Conservation (phyloP, 495 filamentous ascomycete species). For the Alectoria sarmentosa region DNA sequence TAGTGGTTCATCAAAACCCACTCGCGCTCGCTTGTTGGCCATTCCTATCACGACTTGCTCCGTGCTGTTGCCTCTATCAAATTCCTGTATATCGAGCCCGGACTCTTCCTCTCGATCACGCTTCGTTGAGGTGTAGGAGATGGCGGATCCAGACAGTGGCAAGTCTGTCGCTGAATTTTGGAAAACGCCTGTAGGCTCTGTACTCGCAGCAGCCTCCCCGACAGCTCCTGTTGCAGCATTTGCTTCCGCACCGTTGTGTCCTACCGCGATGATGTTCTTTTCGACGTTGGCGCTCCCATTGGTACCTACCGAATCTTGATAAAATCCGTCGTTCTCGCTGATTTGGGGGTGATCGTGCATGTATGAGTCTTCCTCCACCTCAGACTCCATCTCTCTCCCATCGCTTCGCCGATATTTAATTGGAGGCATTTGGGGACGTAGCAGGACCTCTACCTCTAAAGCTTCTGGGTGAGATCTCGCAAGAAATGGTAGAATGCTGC, state of each 20-base stretch:
- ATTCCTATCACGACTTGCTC: not conserved
- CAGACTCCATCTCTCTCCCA: not conserved
- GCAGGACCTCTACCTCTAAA: conserved; percentile 60
- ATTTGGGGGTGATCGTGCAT: not conserved
- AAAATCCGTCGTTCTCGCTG: not conserved
- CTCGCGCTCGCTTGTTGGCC: not conserved
- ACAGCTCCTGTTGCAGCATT: not conserved
- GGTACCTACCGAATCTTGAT: not conserved
- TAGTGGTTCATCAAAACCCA: not conserved
- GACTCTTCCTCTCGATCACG: conserved; percentile 1
- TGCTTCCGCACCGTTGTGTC: not conserved
- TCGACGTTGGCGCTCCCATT: not conserved
- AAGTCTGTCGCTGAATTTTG: not conserved
- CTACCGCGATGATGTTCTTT: not conserved
- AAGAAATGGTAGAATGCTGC: conserved; percentile 73
- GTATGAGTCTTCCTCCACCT: not conserved
- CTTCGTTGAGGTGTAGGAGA: not conserved
- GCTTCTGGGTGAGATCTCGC: conserved; percentile 51
- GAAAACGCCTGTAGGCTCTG: not conserved
- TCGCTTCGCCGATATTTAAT: conserved; percentile 25
- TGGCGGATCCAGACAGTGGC: not conserved
- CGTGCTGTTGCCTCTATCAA: not conserved
- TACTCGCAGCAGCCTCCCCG: not conserved
- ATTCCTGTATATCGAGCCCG: too few species aligned
- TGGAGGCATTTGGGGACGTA: conserved; percentile 58